A percentile compares a stretch with the other conserved stretches of the same genome.
Conservation (phyloP, 2,329 filamentous ascomycete species). For the Trichophyton rubrum region DNA sequence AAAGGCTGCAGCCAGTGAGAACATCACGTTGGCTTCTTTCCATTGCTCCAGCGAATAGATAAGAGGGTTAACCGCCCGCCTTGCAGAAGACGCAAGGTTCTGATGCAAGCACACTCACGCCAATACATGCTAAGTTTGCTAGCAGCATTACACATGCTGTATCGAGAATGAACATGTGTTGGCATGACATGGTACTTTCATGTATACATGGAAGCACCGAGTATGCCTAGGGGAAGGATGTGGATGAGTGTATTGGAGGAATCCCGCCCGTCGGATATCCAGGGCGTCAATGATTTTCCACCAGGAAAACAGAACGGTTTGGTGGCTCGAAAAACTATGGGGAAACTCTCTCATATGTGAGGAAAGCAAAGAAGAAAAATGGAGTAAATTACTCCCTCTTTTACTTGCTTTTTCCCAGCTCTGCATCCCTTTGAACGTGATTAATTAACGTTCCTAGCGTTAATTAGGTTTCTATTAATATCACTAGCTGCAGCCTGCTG, state of each 20-base stretch:
- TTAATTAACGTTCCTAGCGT: slow-evolving; percentile 3
- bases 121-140: not conserved
- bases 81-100: not conserved
- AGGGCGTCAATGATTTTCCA: not conserved
- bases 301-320: not conserved
- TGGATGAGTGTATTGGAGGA: not conserved
- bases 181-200: not conserved
- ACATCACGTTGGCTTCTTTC: not conserved
- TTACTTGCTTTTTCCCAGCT: slow-evolving; percentile 1
- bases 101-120: not conserved
- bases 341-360: not conserved
- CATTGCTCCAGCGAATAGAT: not conserved
- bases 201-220: not conserved
- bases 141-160: not conserved
- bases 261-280: not conserved
- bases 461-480: slow-evolving; percentile 2
- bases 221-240: not conserved
- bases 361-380: not conserved
- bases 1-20: not conserved
- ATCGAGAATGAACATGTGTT: not conserved
- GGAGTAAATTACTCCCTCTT: not conserved
- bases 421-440: not conserved
- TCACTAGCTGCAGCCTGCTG: not conserved
- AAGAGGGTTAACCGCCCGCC: not conserved
- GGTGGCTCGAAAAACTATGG: not conserved